Conservation (phyloP, 768 basidiomycete genomes). For the Russula griseocarnosa region DNA sequence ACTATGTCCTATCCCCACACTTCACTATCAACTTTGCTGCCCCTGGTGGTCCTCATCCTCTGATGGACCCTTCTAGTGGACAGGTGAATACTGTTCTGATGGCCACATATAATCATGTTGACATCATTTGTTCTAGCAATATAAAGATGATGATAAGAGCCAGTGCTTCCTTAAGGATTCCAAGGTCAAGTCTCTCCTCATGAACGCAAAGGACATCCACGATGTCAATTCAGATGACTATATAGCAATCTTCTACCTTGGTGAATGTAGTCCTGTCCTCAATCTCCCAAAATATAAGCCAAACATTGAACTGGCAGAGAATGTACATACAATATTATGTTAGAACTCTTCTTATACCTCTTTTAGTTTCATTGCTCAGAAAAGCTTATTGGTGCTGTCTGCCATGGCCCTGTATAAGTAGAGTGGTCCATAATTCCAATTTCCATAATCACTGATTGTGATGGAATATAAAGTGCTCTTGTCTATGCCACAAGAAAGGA, state of each 20-base stretch:
- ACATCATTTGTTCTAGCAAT: slow-evolving; percentile 37
- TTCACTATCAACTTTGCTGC: slow-evolving; percentile 45
- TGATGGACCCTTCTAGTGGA: slow-evolving; percentile 56
- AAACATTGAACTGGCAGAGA: slow-evolving; percentile 54
- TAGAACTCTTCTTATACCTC: background rate
- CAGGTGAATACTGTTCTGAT: slow-evolving; percentile 36
- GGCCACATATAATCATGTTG: background rate
- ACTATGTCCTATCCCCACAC: slow-evolving; percentile 37
- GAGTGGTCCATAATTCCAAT: background rate
- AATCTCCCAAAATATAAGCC: slow-evolving; percentile 58
- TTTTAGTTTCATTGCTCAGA: slow-evolving; percentile 62
- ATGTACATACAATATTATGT: slow-evolving; percentile 36
- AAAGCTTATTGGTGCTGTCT: slow-evolving; percentile 69
- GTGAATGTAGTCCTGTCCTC: slow-evolving; percentile 74
- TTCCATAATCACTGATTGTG: background rate
- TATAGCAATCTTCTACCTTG: slow-evolving; percentile 72
- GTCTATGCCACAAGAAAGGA: slow-evolving; percentile 46
- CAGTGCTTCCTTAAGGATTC: slow-evolving; percentile 57
- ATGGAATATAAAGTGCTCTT: slow-evolving; percentile 44
- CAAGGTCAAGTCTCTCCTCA: slow-evolving; percentile 48
- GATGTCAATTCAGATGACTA: slow-evolving; percentile 60
- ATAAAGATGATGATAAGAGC: slow-evolving; percentile 50
- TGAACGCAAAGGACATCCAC: slow-evolving; percentile 53
- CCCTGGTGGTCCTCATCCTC: slow-evolving; percentile 58
- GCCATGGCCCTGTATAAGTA: slow-evolving; percentile 72